These are phyloP conservation scores for Exidia glandulosa DNA, from an alignment of 768 basidiomycete genomes.

Conservation along the genomic window DNA sequence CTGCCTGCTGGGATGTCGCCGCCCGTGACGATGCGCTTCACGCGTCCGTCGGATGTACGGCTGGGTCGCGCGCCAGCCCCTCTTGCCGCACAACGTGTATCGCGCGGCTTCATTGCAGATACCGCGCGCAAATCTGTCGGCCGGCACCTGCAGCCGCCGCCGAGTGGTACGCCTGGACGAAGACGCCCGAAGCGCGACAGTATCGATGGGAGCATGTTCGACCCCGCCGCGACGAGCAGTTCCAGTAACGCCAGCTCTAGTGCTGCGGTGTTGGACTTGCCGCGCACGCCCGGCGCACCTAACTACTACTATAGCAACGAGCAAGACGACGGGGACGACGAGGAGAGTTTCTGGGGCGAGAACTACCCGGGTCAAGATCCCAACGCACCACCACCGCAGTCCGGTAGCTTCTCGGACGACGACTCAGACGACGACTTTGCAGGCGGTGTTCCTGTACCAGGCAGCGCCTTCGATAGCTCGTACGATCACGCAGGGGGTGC, in stretches of 20 bases:
- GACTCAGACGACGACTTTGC: neutral
- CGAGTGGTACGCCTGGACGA: neutral
- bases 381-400: neutral
- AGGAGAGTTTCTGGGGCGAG: neutral
- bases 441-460: neutral
- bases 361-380: neutral
- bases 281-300: neutral
- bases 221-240: neutral
- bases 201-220: neutral
- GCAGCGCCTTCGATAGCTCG: neutral
- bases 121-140: constrained; percentile 26
- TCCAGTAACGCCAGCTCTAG: neutral
- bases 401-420: neutral
- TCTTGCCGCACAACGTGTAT: constrained; percentile 61
- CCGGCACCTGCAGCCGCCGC: neutral
- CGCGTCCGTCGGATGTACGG: constrained; percentile 26
- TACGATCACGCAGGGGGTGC: neutral
- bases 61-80: constrained; percentile 58
- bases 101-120: constrained; percentile 49
- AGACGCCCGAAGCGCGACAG: neutral
- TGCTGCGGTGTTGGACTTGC: neutral
- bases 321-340: neutral
- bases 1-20: constrained; percentile 34
- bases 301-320: neutral
- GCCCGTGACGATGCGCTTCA: constrained; percentile 43